Base-by-base conservation (phyloP, 2,329 filamentous ascomycete species). In the Ilyonectria mors-panacis region DNA sequence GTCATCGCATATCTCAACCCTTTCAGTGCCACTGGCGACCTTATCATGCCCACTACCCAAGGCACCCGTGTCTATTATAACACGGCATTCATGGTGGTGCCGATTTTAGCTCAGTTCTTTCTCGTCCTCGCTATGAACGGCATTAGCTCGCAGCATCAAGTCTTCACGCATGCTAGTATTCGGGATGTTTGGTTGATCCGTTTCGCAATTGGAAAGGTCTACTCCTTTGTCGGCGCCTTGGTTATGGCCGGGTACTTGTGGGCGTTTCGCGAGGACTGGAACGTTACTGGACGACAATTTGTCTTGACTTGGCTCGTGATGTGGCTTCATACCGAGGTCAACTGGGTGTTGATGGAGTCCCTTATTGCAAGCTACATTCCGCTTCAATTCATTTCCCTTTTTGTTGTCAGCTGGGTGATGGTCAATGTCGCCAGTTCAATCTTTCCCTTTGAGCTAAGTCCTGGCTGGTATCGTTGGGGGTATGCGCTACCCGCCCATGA, bases 231-330 rank as follows among this genome's bases (percentile, higher is more conserved):
- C 13, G 81, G 77, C 15, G 78, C 81, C 0, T 68, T 85, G 2
- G 78, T 77, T 30, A 77, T 80, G 19, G 74, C 81, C 0, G 83
- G 81, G 0, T 79, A 79, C 35, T 80, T 84, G 59, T 85, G 84
- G 84, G 83, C 81, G 0, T 85, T 84, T 71, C 74, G 78, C 2
- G 81, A 81, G 35, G 74, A 71, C 26, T 85, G 84, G 84, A 59
- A 66, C 2, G 81, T 85, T 6, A 74, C 75, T 28, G 78, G 74
- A 7, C 19, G 55, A 3, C 56, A 74, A 30, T 78, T 77, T 44
- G 74, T 62, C 3, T 44, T 69, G 13, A 74, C 68, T 0, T 76
- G 78, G 74, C 62, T 79, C 62, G 69, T 70, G 1, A 67, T 77
- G 13, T 84, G 82, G 83, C 70, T 84, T 0, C 78, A 77, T 45